phyloP scores from a whole-genome alignment of 23 red algal genomes.

The Gracilaria vermiculophylla region DNA sequence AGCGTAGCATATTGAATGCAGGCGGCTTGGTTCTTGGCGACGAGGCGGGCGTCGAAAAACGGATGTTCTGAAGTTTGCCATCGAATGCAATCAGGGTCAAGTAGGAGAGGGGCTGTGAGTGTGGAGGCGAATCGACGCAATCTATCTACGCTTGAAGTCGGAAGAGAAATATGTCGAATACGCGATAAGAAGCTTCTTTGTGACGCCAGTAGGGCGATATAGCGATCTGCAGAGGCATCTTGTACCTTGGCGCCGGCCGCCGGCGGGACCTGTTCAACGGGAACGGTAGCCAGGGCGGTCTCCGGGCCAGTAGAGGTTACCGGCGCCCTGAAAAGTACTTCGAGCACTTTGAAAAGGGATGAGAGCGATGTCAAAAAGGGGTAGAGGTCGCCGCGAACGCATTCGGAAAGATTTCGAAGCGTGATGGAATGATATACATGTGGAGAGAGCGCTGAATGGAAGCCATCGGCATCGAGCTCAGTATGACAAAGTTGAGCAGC shows the following conservation, averaged over 20 bases:
- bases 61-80: not conserved
- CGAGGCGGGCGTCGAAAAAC: not conserved
- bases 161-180: not conserved
- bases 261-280: not conserved
- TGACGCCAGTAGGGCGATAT: not conserved
- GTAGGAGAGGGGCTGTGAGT: not conserved
- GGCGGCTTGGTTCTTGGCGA: not conserved
- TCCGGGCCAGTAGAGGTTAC: not conserved
- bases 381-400: not conserved
- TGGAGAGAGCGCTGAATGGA: not conserved
- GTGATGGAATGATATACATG: not conserved
- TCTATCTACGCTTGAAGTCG: not conserved
- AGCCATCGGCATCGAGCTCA: not conserved
- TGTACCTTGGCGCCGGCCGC: not conserved
- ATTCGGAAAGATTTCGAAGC: not conserved
- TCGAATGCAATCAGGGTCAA: not conserved
- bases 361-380: constrained; percentile 13
- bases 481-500: not conserved
- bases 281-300: not conserved
- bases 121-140: not conserved
- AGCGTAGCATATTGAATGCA: not conserved
- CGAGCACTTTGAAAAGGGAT: not conserved
- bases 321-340: not conserved
- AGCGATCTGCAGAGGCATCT: constrained; percentile 1
- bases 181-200: not conserved